Percentiles rank a stretch among this genome's conserved stretches.
These are phyloP conservation scores for Pholiota conissans DNA, from an alignment of 768 basidiomycete genomes.

Conservation along the genomic window DNA sequence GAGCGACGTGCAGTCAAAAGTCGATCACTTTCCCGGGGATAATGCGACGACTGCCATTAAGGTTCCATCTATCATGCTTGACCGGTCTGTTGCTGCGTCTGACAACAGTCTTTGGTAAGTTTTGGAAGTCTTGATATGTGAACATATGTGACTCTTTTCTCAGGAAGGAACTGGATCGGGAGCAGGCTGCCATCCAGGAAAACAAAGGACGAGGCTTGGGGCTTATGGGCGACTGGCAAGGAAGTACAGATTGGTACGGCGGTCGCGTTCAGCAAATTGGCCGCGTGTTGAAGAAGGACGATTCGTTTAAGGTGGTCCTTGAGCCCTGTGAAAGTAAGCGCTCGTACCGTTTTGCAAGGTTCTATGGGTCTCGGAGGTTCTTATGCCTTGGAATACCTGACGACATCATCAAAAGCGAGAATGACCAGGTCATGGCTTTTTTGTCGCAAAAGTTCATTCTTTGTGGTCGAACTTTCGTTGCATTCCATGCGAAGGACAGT, in stretches of 20 bases:
- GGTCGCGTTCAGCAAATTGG: slow-evolving; percentile 65
- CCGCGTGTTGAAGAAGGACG: slow-evolving; percentile 31
- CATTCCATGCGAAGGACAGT: slow-evolving; percentile 65
- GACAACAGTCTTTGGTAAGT: slow-evolving; percentile 36
- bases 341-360: slow-evolving; percentile 67
- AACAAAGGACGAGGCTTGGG: slow-evolving; percentile 59
- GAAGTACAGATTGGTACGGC: slow-evolving; percentile 60
- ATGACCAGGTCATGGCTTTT: slow-evolving; percentile 30
- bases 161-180: slow-evolving; percentile 62
- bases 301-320: slow-evolving; percentile 36
- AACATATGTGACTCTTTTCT: background rate
- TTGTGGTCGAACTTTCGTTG: slow-evolving; percentile 62
- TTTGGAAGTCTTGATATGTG: slow-evolving; percentile 8
- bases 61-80: slow-evolving; percentile 34
- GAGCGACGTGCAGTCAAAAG: slow-evolving; percentile 31
- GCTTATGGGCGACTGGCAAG: slow-evolving; percentile 53
- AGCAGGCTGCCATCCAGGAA: slow-evolving; percentile 62
- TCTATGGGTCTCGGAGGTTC: slow-evolving; percentile 62
- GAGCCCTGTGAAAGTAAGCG: slow-evolving; percentile 57
- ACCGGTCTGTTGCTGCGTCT: slow-evolving; percentile 6
- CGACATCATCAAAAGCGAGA: slow-evolving; percentile 36
- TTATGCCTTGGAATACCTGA: slow-evolving; percentile 54
- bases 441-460: slow-evolving; percentile 56
- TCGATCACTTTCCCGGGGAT: slow-evolving; percentile 27
- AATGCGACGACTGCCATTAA: slow-evolving; percentile 31